A percentile compares a stretch with the other conserved stretches of the same genome.
Evolutionary conservation across 352 stramenopile species (phyloP).

Genomic region (Phytophthora meadii): DNA sequence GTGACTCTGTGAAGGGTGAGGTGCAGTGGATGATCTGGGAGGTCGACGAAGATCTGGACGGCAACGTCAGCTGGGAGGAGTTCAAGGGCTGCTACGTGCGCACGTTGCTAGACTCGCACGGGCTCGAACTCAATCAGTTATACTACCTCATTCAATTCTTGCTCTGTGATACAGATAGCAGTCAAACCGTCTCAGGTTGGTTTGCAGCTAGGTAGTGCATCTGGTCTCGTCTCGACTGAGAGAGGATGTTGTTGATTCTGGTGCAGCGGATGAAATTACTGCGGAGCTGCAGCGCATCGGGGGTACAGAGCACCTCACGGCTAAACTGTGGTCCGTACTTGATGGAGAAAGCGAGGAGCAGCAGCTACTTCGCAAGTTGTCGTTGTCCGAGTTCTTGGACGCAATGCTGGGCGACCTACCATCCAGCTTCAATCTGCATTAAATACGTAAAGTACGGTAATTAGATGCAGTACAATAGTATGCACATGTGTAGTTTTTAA

Average conservation of each 20-base stretch:
- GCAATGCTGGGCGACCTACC: slow-evolving; percentile 53
- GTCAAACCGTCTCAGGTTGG: slow-evolving; percentile 85
- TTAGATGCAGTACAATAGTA: neutral
- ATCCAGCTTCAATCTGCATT: slow-evolving; percentile 38
- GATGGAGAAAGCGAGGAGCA: slow-evolving; percentile 50
- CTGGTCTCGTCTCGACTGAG: neutral
- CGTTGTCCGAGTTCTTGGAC: slow-evolving; percentile 59
- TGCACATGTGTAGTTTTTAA: neutral
- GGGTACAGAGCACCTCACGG: slow-evolving; percentile 46
- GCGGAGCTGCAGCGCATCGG: slow-evolving; percentile 57
- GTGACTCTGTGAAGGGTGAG: slow-evolving; percentile 62
- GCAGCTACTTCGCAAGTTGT: slow-evolving; percentile 54
- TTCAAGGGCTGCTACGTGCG: slow-evolving; percentile 93
- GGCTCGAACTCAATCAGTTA: slow-evolving; percentile 93
- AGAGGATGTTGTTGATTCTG: slow-evolving; percentile 10
- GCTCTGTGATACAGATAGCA: slow-evolving; percentile 92
- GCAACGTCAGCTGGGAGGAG: slow-evolving; percentile 91
- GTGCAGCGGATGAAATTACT: slow-evolving; percentile 53
- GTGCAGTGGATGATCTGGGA: slow-evolving; percentile 98
- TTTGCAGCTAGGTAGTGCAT: neutral
- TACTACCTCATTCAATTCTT: slow-evolving; percentile 96
- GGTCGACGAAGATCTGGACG: slow-evolving; percentile 96
- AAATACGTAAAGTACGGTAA: slow-evolving; percentile 3
- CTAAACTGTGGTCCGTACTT: slow-evolving; percentile 49
- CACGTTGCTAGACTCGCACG: slow-evolving; percentile 91